Base-by-base conservation (phyloP, 2,329 filamentous ascomycete genomes). In the Nemania bipapillata region DNA sequence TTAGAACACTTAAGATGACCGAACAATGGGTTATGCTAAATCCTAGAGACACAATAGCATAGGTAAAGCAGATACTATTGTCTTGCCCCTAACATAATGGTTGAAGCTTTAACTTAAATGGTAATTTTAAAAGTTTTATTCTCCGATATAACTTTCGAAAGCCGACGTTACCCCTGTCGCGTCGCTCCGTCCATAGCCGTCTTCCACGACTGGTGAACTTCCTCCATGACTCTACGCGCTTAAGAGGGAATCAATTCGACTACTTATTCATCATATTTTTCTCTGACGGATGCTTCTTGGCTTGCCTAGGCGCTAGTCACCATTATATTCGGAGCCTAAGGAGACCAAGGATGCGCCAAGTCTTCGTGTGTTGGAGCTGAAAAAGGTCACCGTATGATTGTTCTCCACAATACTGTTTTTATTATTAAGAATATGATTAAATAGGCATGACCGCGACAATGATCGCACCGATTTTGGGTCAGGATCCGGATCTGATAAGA, bases 401-500 rank as follows among this genome's bases (percentile, higher is more conserved):
- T 62, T 54, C 58, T 20, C 49, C 35, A 62, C 24, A 30, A 26
- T 20, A 54, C 15, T 30, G 37, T 62, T 30, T 11, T 20, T 17
- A 17, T 17, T 20, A 54, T 45, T 45, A 26, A 54, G 22, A 42
- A 42, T n/a, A 32, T 6, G 47, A 37, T 26, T 11, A 40, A 49
- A 26, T 30, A 17, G 49, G 26, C 17, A 42, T 20, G 8, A 4
- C 30, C 50, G 57, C 28, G 20, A 20, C 30, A 40, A 52, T 28
- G 42, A 42, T 26, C 56, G n/a, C 4, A 17, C 4, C 17, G 22
- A 15, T 15, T 45, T 20, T 15, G 15, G 40, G 20, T 45, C 40
- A 45, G 20, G 40, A 40, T n/a, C 7, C 15, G 40, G 57, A 60
- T 60, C 57, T 60, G 57, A 52, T 60, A 60, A 60, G 45, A 49